Base-by-base conservation (phyloP, 1,139 yeast species). In the Geotrichum candidum region DNA sequence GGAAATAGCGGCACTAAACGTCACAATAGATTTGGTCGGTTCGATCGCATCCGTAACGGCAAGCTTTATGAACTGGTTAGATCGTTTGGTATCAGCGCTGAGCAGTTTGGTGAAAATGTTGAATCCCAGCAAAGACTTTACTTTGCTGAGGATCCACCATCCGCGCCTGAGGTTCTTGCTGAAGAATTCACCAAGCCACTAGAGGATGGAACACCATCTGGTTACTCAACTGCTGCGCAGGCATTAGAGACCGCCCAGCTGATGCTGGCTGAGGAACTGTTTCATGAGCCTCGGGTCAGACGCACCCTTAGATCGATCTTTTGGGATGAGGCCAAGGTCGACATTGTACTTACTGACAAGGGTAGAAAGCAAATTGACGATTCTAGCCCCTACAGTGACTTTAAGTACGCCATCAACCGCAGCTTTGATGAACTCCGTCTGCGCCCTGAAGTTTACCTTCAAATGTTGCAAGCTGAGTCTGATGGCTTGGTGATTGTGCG, bases 391-490 rank as follows among this genome's bases (percentile, higher is more conserved):
- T 92, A 86, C 70, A 90, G 88, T 64, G 97, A 90, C 70, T 87
- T 95, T 76, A 95, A 94, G 73, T 95, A 94, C 74, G 96, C 97
- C 22, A 82, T 85, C 61, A 88, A 90, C 74, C 82, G 95, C 70
- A 81, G 90, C 0, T 87, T 94, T 11, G 82, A 82, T 11, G 94
- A 91, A 64, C 82, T 95, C 69, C 82, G 84, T 3, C 80, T 79
- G 54, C 80, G 84, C 59, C 98, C 99, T 0, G 96, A 90, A 69
- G 78, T 88, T 35, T 88, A 88, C 67, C 79, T 95, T 69, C 83
- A 96, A 70, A 94, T 94, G 96, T 77, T 92, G 59, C 92, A 88
- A 70, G 99, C 99, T 1, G 99, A 94, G 72, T 75, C 74, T 69
- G 83, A 76, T 82, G 96, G 76, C 73, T 73, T 83, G 58, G 76